A percentile compares a stretch with the other conserved stretches of the same genome.
Conservation (phyloP, 768 basidiomycete genomes). For the Kwoniella pini region DNA sequence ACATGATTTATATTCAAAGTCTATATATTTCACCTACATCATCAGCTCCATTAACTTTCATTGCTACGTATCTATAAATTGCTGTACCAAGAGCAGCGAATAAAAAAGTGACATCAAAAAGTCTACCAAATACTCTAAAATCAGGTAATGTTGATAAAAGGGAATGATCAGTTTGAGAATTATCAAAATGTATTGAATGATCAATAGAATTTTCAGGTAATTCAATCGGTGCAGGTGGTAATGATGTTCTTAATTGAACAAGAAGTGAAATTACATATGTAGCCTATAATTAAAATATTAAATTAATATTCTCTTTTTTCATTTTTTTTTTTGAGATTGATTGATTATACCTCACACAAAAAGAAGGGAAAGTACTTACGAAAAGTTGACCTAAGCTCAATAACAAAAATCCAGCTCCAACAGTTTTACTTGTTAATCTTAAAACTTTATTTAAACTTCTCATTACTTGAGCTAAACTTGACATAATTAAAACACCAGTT, state of each 20-base stretch:
- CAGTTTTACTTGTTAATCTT: constrained; percentile 49
- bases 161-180: constrained; percentile 27
- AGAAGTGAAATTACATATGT: constrained; percentile 53
- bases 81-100: constrained; percentile 35
- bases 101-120: constrained; percentile 51
- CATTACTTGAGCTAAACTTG: constrained; percentile 51
- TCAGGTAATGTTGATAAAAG: constrained; percentile 50
- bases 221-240: constrained; percentile 32
- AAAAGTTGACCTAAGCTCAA: constrained; percentile 51
- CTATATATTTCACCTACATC: constrained; percentile 40
- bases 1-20: background rate
- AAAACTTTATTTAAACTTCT: constrained; percentile 45
- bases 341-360: background rate
- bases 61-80: constrained; percentile 41
- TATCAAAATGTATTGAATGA: background rate
- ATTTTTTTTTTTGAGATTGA: background rate
- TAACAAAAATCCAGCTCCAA: constrained; percentile 51
- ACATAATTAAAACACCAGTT: constrained; percentile 50
- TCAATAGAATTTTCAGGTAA: background rate
- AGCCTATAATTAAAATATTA: constrained; percentile 25
- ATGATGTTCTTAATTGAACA: constrained; percentile 49
- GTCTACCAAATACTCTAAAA: constrained; percentile 51
- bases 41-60: constrained; percentile 45
- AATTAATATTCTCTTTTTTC: background rate
- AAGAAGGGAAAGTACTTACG: constrained; percentile 25